Evolutionary conservation across 495 filamentous ascomycete species (phyloP).

Genomic region (Daldinia childiae): DNA sequence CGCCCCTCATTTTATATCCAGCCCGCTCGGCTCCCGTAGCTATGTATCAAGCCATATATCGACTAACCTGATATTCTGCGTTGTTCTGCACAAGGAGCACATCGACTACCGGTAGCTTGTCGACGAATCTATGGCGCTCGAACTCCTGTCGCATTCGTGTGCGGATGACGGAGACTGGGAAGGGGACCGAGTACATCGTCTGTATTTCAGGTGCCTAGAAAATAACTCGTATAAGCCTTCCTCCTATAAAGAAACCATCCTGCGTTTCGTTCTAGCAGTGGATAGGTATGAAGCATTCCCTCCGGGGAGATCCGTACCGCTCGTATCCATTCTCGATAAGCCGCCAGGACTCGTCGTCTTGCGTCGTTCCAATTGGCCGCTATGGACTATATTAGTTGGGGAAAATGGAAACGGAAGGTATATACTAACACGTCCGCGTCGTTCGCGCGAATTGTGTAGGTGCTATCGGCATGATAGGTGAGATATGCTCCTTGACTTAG

Average conservation of each 20-base stretch:
- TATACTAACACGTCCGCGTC: slow-evolving; percentile 85
- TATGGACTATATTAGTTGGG: slow-evolving; percentile 51
- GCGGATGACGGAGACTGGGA: slow-evolving; percentile 86
- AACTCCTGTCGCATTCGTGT: slow-evolving; percentile 98
- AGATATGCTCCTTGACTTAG: slow-evolving; percentile 36
- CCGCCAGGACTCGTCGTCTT: slow-evolving; percentile 78
- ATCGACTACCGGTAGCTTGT: slow-evolving; percentile 86
- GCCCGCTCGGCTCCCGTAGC: slow-evolving; percentile 41
- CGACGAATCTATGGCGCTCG: slow-evolving; percentile 92
- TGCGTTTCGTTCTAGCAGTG: not conserved
- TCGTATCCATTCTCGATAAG: slow-evolving; percentile 94
- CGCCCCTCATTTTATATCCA: not conserved
- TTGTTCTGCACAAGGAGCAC: slow-evolving; percentile 87
- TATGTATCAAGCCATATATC: slow-evolving; percentile 20
- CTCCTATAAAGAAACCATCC: not conserved
- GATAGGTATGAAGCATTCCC: not conserved
- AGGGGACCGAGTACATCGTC: slow-evolving; percentile 90
- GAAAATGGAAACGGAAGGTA: not conserved
- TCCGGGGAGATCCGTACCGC: slow-evolving; percentile 69
- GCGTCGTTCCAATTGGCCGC: slow-evolving; percentile 90
- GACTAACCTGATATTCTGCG: slow-evolving; percentile 82
- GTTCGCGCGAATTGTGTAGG: slow-evolving; percentile 91
- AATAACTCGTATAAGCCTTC: slow-evolving; percentile 7
- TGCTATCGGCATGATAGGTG: slow-evolving; percentile 70
- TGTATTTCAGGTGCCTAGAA: slow-evolving; percentile 92